Percentiles rank a stretch among this genome's conserved stretches.
These are phyloP conservation scores for Phytophthora cactorum DNA, from an alignment of 352 stramenopile genomes.

Conservation along the genomic window DNA sequence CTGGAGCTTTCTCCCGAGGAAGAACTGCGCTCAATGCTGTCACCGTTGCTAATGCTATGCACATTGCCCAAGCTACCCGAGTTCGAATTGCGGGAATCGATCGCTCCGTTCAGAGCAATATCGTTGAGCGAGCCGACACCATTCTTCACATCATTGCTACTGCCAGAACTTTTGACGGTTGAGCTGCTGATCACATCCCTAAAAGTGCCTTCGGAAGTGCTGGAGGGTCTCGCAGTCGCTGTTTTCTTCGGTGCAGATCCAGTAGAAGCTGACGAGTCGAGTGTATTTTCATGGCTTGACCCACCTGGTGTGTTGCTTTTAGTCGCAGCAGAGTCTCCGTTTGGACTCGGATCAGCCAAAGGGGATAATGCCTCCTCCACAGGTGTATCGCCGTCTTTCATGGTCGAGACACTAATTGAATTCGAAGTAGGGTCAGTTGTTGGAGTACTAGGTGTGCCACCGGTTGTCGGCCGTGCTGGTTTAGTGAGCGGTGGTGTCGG, in stretches of 20 bases:
- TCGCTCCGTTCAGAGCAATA: not conserved
- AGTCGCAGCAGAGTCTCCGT: not conserved
- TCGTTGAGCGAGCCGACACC: not conserved
- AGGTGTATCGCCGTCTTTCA: not conserved
- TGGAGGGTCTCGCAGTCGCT: not conserved
- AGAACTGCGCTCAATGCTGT: not conserved
- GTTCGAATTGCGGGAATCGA: not conserved
- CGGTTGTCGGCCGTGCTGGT: not conserved
- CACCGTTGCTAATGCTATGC: not conserved
- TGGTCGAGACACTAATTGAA: not conserved
- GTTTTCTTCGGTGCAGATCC: not conserved
- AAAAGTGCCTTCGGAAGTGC: conserved; percentile 2
- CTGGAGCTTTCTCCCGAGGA: not conserved
- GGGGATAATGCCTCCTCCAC: not conserved
- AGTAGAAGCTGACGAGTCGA: not conserved
- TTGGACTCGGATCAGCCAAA: too few relatives aligned
- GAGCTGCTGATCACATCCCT: not conserved
- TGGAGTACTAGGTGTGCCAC: not conserved
- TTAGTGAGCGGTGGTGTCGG: not conserved
- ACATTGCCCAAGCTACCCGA: not conserved
- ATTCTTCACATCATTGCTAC: not conserved
- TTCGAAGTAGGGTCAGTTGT: not conserved
- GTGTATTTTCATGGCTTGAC: not conserved
- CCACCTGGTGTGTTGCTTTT: not conserved
- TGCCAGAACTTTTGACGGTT: not conserved